Evolutionary conservation across 495 filamentous ascomycete species (phyloP).

Genomic region (Sporormia fimetaria): DNA sequence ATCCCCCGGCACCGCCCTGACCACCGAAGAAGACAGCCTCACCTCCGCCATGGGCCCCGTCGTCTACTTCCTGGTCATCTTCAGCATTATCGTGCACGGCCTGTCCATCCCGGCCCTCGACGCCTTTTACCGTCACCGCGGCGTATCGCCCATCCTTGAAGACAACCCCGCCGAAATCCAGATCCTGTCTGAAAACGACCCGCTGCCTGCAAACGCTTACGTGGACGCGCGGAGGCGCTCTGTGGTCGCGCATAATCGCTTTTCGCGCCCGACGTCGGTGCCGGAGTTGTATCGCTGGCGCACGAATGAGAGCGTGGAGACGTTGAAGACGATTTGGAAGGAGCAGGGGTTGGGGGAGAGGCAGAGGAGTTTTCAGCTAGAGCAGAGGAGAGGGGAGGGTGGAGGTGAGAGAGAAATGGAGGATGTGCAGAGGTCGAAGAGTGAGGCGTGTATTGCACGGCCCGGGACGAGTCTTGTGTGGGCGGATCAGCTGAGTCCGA

Average conservation of each 20-base stretch:
- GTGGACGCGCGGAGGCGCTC: slow-evolving; percentile 27
- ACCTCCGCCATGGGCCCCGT: slow-evolving; percentile 41
- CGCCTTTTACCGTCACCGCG: slow-evolving; percentile 36
- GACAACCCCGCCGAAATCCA: slow-evolving; percentile 40
- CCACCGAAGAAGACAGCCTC: slow-evolving; percentile 41
- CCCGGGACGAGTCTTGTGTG: no score
- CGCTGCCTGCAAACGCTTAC: slow-evolving; percentile 42
- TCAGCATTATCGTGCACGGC: slow-evolving; percentile 48
- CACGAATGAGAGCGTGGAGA: no score
- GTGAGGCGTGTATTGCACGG: no score
- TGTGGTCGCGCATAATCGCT: slow-evolving; percentile 46
- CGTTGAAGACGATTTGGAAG: no score
- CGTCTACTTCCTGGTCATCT: slow-evolving; percentile 49
- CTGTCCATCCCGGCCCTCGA: slow-evolving; percentile 45
- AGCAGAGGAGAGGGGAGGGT: no score
- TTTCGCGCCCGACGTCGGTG: slow-evolving; percentile 35
- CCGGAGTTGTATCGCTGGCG: slow-evolving; percentile 6
- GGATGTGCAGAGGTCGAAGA: no score
- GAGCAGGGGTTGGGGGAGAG: no score
- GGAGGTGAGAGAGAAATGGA: no score
- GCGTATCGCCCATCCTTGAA: slow-evolving; percentile 40
- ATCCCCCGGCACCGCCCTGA: slow-evolving; percentile 34
- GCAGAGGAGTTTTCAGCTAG: no score
- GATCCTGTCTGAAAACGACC: slow-evolving; percentile 40
- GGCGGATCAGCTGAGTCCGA: no score